phyloP scores from a whole-genome alignment of 352 stramenopile genomes.

The Globisporangium okanoganense region DNA sequence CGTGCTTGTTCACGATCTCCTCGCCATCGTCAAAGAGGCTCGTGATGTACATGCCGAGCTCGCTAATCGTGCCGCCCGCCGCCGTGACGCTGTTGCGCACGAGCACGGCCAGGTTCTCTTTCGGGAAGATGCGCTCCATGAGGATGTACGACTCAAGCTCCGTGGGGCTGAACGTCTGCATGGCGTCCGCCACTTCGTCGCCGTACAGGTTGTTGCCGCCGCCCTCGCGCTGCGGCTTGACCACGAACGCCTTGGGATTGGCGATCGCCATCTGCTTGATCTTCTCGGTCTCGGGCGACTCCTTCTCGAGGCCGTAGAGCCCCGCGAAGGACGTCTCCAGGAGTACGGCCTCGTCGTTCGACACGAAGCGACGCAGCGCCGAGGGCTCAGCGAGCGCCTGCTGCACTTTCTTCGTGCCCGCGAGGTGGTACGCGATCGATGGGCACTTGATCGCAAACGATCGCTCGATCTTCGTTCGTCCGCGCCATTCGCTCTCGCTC shows the following conservation, averaged over 20 bases:
- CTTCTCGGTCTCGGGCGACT: constrained; percentile 54
- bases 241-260: constrained; percentile 85
- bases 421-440: constrained; percentile 95
- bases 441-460: constrained; percentile 95
- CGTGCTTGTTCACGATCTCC: constrained; percentile 92
- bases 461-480: constrained; percentile 84
- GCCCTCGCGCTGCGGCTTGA: constrained; percentile 98
- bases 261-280: constrained; percentile 68
- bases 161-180: constrained; percentile 65
- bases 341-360: constrained; percentile 44
- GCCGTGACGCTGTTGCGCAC: constrained; percentile 70
- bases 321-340: constrained; percentile 94
- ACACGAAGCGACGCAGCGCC: constrained; percentile 90
- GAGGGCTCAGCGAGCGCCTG: constrained; percentile 89
- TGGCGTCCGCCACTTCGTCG: constrained; percentile 82
- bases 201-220: constrained; percentile 98
- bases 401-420: constrained; percentile 98
- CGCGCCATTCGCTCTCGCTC: constrained; percentile 88
- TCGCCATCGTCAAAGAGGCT: constrained; percentile 73
- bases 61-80: constrained; percentile 88
- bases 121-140: constrained; percentile 96
- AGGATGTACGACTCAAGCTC: constrained; percentile 92
- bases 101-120: constrained; percentile 72
- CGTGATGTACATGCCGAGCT: constrained; percentile 95
- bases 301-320: constrained; percentile 92